A percentile compares a stretch with the other conserved stretches of the same genome.
phyloP scores from a whole-genome alignment of 164 flowering plant species.

The Berberis vulgaris region DNA sequence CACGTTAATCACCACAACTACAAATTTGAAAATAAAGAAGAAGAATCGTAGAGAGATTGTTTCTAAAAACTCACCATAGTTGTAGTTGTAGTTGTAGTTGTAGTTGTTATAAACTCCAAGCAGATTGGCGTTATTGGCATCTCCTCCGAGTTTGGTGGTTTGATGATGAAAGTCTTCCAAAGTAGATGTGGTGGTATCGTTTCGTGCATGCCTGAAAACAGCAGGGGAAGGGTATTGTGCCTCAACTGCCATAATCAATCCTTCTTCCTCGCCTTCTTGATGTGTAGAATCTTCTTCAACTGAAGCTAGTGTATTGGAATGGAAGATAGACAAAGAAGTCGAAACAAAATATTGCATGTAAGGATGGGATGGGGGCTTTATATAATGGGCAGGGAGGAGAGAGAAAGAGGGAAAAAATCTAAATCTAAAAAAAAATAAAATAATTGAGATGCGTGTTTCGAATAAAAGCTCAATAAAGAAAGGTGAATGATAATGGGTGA shows the following conservation, averaged over 20 bases:
- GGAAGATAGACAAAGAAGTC: neutral
- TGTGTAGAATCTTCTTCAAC: neutral
- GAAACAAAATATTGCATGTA: no score
- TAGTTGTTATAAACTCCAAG: neutral
- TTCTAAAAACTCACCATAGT: constrained; percentile 3
- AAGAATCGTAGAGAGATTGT: neutral
- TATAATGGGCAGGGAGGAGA: no score
- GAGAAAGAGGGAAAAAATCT: no score
- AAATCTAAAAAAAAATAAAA: no score
- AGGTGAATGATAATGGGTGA: neutral
- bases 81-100: neutral
- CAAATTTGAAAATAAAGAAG: neutral
- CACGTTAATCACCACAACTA: neutral
- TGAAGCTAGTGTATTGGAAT: neutral
- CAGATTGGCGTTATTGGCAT: neutral
- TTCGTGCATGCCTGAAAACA: neutral
- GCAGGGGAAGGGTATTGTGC: neutral
- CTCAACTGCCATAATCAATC: neutral
- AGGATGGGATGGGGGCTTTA: no score
- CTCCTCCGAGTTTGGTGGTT: no score
- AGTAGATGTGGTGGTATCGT: neutral
- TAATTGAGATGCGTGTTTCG: neutral
- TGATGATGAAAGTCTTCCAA: neutral
- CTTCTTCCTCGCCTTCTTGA: neutral
- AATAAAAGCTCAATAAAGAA: no score